Percentiles rank a stretch among this genome's conserved stretches.
Evolutionary conservation across 1,139 yeast genomes (phyloP).

Genomic region (Nadsonia commutata): DNA sequence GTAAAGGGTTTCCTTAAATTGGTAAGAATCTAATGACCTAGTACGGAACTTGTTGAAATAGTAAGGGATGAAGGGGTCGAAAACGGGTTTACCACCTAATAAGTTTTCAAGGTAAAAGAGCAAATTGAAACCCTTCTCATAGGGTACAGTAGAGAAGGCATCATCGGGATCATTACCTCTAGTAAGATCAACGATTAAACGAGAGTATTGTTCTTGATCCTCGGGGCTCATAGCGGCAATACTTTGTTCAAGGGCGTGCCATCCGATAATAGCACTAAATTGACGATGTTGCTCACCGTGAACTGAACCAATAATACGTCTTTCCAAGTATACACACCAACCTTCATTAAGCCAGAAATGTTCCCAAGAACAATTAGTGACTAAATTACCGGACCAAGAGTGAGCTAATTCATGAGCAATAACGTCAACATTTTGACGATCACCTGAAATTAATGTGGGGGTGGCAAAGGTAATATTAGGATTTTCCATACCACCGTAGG

Average conservation of each 20-base stretch:
- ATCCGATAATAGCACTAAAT: conserved; percentile 73
- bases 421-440: conserved; percentile 73
- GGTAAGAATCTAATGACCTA: conserved; percentile 63
- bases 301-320: conserved; percentile 63
- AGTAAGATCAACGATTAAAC: conserved; percentile 54
- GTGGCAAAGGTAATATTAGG: conserved; percentile 87
- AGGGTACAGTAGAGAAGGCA: conserved; percentile 76
- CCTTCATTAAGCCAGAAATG: conserved; percentile 95
- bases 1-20: conserved; percentile 63
- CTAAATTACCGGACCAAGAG: conserved; percentile 84
- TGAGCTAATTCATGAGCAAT: conserved; percentile 89
- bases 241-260: conserved; percentile 63
- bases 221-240: conserved; percentile 43
- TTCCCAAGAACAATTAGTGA: conserved; percentile 83
- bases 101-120: conserved; percentile 56
- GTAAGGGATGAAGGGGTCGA: conserved; percentile 66
- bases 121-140: conserved; percentile 79
- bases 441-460: conserved; percentile 78
- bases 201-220: conserved; percentile 38
- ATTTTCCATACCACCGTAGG: conserved; percentile 94
- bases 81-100: conserved; percentile 45
- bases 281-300: conserved; percentile 71
- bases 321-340: conserved; percentile 85
- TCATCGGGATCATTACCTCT: conserved; percentile 70
- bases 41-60: conserved; percentile 60